phyloP scores from a whole-genome alignment of 1,284 basidiomycete genomes.

The Thecaphora frezii region DNA sequence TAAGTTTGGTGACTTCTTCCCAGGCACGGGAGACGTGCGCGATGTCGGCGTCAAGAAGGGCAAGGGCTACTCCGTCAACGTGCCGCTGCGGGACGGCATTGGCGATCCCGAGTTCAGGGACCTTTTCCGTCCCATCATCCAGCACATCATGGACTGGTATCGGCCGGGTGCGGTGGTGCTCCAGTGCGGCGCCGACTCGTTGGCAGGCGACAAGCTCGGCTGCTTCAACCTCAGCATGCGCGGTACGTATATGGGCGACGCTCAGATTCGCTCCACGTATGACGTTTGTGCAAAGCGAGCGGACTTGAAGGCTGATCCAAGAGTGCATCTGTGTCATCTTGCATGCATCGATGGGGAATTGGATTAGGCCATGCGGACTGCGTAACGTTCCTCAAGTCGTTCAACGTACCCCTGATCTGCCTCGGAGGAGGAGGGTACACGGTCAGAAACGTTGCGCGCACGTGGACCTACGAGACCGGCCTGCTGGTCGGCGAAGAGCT shows the following conservation, averaged over 20 bases:
- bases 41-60: slow-evolving; percentile 85
- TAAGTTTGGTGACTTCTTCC: slow-evolving; percentile 92
- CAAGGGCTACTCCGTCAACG: slow-evolving; percentile 86
- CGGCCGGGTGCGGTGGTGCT: slow-evolving; percentile 85
- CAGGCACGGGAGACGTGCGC: slow-evolving; percentile 71
- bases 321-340: too few species aligned
- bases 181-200: slow-evolving; percentile 93
- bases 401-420: slow-evolving; percentile 84
- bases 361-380: slow-evolving; percentile 75
- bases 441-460: slow-evolving; percentile 82
- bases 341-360: too few species aligned
- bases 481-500: slow-evolving; percentile 86
- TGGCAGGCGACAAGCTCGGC: slow-evolving; percentile 92
- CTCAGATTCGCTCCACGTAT: not conserved
- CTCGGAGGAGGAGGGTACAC: slow-evolving; percentile 97
- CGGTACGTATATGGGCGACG: slow-evolving; percentile 64
- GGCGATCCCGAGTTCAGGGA: slow-evolving; percentile 74
- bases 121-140: slow-evolving; percentile 68
- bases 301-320: too few species aligned
- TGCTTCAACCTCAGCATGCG: slow-evolving; percentile 95
- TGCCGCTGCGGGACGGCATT: slow-evolving; percentile 90
- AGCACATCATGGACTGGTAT: slow-evolving; percentile 85
- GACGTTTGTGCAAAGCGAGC: too few species aligned
- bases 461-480: slow-evolving; percentile 96
- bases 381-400: slow-evolving; percentile 80